Evolutionary conservation across 352 stramenopile species (phyloP).

Genomic region (Globisporangium alternatum): DNA sequence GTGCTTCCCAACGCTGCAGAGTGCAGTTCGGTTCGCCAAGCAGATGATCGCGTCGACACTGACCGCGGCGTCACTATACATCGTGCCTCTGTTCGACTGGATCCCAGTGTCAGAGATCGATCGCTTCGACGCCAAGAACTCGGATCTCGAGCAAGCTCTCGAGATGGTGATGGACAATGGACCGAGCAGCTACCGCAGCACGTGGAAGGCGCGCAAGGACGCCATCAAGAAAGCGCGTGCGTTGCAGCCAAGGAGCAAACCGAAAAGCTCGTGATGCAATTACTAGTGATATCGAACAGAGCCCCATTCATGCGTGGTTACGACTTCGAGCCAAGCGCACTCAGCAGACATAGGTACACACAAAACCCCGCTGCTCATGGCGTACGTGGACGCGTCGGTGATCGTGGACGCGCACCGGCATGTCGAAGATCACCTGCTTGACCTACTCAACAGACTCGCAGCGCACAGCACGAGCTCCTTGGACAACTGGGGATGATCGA

Average conservation of each 20-base stretch:
- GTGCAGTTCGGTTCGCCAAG: conserved; percentile 65
- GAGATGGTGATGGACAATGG: conserved; percentile 40
- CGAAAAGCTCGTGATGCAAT: conserved; percentile 8
- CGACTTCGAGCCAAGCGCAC: no score
- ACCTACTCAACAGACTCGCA: no score
- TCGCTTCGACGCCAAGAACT: conserved; percentile 58
- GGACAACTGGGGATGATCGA: no score
- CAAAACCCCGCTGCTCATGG: no score
- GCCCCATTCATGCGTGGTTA: no score
- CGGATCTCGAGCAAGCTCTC: conserved; percentile 62
- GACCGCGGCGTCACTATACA: conserved; percentile 38
- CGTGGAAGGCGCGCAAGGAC: conserved; percentile 70
- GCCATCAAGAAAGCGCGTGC: conserved; percentile 47
- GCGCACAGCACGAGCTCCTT: no score
- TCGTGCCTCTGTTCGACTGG: conserved; percentile 84
- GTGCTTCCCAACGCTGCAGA: conserved; percentile 77
- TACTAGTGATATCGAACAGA: background rate
- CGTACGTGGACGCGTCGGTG: no score
- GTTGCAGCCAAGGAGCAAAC: conserved; percentile 8
- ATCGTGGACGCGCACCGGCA: no score
- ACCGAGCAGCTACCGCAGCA: conserved; percentile 33
- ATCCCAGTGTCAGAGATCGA: conserved; percentile 65
- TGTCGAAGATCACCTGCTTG: no score
- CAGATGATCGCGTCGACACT: conserved; percentile 50
- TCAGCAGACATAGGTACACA: no score